Evolutionary conservation across 75 land plant species (phyloP).

Genomic region (Selaginella tamariscina): DNA sequence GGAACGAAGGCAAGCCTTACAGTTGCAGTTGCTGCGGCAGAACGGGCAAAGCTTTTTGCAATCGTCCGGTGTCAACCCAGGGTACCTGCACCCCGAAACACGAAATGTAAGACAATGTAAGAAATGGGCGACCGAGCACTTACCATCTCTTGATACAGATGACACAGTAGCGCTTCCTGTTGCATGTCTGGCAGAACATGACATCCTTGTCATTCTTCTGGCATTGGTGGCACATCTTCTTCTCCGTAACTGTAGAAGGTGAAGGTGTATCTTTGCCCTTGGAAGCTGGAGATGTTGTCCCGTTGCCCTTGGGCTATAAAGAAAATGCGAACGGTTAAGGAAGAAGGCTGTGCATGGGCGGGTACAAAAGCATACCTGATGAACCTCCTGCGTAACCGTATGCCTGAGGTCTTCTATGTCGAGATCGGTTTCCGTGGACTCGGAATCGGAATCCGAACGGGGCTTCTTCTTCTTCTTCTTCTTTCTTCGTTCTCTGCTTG

Average conservation of each 20-base stretch:
- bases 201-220: neutral
- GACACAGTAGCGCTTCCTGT: neutral
- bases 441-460: neutral
- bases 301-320: neutral
- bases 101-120: neutral
- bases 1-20: slow-evolving; percentile 44
- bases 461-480: neutral
- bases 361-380: neutral
- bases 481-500: neutral
- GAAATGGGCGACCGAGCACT: slow-evolving; percentile 1
- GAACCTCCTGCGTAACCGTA: no score
- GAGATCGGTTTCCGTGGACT: neutral
- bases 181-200: neutral
- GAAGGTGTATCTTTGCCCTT: neutral
- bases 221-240: neutral
- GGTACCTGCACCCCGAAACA: slow-evolving; percentile 30
- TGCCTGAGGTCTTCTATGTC: no score
- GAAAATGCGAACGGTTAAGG: no score
- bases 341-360: no score
- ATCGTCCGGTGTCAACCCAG: slow-evolving; percentile 40
- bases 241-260: neutral
- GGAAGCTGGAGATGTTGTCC: neutral
- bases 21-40: slow-evolving; percentile 62
- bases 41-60: slow-evolving; percentile 46
- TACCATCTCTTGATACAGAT: neutral